A percentile compares a stretch with the other conserved stretches of the same genome.
Conservation (phyloP, 2,329 filamentous ascomycete genomes). For the Beauveria brongniartii region DNA sequence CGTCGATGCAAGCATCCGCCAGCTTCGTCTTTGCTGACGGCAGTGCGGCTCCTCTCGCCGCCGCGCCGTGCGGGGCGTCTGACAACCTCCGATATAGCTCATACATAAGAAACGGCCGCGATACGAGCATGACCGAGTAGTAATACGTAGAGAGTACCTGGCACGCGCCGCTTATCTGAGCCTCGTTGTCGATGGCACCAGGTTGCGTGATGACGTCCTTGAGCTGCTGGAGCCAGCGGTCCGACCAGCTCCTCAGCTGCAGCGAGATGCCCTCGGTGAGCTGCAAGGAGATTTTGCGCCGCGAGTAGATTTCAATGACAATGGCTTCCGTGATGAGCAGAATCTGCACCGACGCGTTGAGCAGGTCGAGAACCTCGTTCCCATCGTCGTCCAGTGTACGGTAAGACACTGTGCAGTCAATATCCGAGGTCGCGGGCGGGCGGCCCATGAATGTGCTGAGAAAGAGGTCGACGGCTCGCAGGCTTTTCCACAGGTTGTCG, state of each 20-base stretch:
- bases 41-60: constrained; percentile 14
- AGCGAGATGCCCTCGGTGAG: constrained; percentile 46
- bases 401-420: constrained; percentile 47
- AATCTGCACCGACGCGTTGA: constrained; percentile 46
- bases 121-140: constrained; percentile 50
- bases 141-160: constrained; percentile 46
- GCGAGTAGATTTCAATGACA: constrained; percentile 44
- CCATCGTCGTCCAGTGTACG: constrained; percentile 26
- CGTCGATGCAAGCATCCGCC: constrained; percentile 48
- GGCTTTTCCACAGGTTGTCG: constrained; percentile 46
- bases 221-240: constrained; percentile 37
- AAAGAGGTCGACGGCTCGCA: constrained; percentile 44
- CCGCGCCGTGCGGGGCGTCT: constrained; percentile 19
- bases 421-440: constrained; percentile 44
- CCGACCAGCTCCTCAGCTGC: constrained; percentile 44
- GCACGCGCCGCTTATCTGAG: constrained; percentile 37
- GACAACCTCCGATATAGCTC: constrained; percentile 40
- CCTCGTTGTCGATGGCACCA: constrained; percentile 16
- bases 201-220: constrained; percentile 28
- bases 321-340: constrained; percentile 42
- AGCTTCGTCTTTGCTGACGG: constrained; percentile 39
- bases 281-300: constrained; percentile 43
- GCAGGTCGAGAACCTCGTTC: constrained; percentile 34
- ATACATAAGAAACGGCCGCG: constrained; percentile 48
- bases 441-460: constrained; percentile 47